Evolutionary conservation across 129 eudicot species (phyloP), one percentile per base, ranked within the genome.

Genomic region (Calendula officinalis): DNA sequence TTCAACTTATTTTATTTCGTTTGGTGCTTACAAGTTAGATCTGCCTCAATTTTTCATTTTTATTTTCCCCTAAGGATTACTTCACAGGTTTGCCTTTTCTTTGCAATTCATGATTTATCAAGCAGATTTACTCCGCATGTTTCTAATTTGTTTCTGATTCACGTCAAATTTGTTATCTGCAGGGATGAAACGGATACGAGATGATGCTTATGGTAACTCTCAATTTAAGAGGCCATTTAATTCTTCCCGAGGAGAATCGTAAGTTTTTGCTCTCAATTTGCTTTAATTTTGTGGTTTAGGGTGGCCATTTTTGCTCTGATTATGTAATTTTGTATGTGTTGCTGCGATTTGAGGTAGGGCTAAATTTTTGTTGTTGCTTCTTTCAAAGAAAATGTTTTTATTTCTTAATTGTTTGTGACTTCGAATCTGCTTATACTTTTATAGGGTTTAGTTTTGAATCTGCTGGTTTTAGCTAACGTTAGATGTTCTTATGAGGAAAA

Each of bases 391-490:
- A 6, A 39, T 1, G 17, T 62, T 42, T 52, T 33, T 22, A n/a
- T 4, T 10, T 58, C 7, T 16, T 40, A 39, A 63, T 72, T 34
- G 16, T 9, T 41, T 63, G 12, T 38, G 54, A 16, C 37, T 68
- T 54, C 63, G 66, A 48, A 54, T 69, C 61, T 62, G 75, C 11
- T 62, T 55, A 17, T 5, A 37, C 9, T 61, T 68, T 53, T 15
- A 22, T 60, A 48, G 78, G 78, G 67, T 67, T 79, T 74, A 70
- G 61, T 61, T 61, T 64, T 72, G 54, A 68, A 62, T 62, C 42
- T 56, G 69, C 58, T 69, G 10, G 68, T 56, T 68, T 69, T 77
- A 30, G 51, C 32, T 68, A 56, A 5, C 42, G 62, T 38, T 11
- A 41, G n/a, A 15, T 48, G 54, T 8, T 43, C 11, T 43, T 43